Conservation (phyloP, 2,329 filamentous ascomycete genomes). For the Bisporella sp. region DNA sequence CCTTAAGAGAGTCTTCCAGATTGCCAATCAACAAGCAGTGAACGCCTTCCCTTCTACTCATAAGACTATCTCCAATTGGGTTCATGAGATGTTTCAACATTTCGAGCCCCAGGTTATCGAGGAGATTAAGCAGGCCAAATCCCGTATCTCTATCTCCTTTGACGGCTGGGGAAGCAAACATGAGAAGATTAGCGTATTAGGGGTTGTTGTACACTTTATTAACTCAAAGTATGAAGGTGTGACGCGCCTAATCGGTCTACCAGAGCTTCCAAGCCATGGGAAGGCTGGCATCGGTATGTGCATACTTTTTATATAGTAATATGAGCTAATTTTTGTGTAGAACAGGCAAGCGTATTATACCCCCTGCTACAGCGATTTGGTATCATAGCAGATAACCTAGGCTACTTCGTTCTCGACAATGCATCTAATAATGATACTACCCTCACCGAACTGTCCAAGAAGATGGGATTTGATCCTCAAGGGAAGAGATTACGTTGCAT, state of each 20-base stretch:
- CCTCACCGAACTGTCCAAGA: background rate
- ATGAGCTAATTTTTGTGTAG: background rate
- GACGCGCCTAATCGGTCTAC: background rate
- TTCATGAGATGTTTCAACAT: background rate
- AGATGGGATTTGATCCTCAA: background rate
- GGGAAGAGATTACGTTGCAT: background rate
- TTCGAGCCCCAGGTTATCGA: background rate
- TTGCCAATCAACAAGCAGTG: background rate
- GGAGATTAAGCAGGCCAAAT: background rate
- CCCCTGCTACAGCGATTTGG: background rate
- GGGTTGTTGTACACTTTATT: constrained; percentile 1
- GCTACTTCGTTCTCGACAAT: constrained; percentile 1
- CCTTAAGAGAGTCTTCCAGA: background rate
- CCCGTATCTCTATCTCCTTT: constrained; percentile 1
- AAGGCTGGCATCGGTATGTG: background rate
- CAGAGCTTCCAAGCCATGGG: background rate
- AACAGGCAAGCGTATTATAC: background rate
- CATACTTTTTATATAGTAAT: background rate
- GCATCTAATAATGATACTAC: background rate
- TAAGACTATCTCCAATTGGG: background rate
- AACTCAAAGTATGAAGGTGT: background rate
- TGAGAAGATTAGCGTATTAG: constrained; percentile 1
- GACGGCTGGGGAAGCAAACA: background rate
- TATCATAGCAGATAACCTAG: background rate
- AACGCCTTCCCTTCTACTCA: background rate